Percentiles rank a stretch among this genome's conserved stretches.
phyloP scores from a whole-genome alignment of 495 filamentous ascomycete species.

The Hypoxylon trugodes region DNA sequence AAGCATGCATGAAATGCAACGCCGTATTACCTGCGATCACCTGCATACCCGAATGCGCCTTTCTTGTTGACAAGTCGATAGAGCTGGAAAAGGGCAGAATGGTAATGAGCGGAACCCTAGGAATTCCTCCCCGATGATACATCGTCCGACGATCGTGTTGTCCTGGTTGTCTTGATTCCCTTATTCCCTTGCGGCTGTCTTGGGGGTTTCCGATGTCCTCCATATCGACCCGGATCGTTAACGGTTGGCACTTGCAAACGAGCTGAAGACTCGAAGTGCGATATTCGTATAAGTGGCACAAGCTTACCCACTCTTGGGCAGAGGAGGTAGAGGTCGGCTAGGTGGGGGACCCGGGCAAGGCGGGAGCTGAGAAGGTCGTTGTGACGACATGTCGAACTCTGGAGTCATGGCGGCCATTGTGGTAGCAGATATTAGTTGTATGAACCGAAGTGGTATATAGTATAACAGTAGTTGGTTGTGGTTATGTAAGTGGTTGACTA shows the following conservation, averaged over 20 bases:
- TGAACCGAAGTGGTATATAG: conserved; percentile 13
- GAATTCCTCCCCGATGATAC: conserved; percentile 25
- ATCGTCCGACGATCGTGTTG: conserved; percentile 28
- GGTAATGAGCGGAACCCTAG: conserved; percentile 33
- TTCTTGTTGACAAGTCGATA: conserved; percentile 34
- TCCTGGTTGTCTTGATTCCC: conserved; percentile 24
- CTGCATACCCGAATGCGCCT: conserved; percentile 40
- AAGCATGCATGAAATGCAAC: conserved; percentile 38
- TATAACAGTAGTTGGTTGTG: conserved; percentile 35
- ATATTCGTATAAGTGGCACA: not conserved
- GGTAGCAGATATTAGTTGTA: conserved; percentile 34
- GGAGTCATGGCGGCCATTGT: conserved; percentile 65
- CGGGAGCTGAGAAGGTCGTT: conserved; percentile 76
- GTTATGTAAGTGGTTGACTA: not conserved
- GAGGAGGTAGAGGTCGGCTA: conserved; percentile 81
- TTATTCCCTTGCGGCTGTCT: conserved; percentile 25
- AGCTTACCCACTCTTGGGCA: conserved; percentile 71
- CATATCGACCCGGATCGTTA: conserved; percentile 16
- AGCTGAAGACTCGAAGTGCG: conserved; percentile 28
- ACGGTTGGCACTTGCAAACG: conserved; percentile 17
- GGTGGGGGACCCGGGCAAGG: conserved; percentile 87
- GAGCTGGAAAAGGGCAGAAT: conserved; percentile 36
- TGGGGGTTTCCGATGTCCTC: conserved; percentile 4
- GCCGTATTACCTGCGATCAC: conserved; percentile 29
- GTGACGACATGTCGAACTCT: conserved; percentile 48